Evolutionary conservation across 768 basidiomycete genomes (phyloP).

Genomic region (Basidioascus undulatus): DNA sequence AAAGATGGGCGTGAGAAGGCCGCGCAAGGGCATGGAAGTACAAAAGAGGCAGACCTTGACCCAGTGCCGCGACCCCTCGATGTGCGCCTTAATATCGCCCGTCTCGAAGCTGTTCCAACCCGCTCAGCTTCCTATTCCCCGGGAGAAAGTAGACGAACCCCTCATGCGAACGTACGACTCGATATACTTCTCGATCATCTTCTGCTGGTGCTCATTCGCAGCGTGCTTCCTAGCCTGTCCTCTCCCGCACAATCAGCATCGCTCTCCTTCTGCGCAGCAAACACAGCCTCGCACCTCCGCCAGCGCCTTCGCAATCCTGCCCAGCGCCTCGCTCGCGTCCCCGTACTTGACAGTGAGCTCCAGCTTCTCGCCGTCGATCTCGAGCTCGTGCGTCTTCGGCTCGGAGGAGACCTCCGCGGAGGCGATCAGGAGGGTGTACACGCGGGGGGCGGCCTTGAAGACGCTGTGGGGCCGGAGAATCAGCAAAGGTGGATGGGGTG

Average conservation of each 20-base stretch:
- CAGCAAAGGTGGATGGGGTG: background rate
- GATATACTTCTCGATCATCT: conserved; percentile 55
- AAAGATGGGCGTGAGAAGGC: no score
- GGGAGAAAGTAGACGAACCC: background rate
- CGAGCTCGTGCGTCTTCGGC: conserved; percentile 16
- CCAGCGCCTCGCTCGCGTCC: conserved; percentile 38
- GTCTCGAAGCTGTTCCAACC: conserved; percentile 45
- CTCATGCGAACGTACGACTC: conserved; percentile 30
- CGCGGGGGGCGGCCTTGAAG: conserved; percentile 34
- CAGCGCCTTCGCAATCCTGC: conserved; percentile 31
- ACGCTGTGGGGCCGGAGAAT: conserved; percentile 24
- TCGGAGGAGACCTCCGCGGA: conserved; percentile 24
- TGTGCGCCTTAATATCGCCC: conserved; percentile 57
- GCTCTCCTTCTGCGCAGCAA: background rate
- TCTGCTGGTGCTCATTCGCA: conserved; percentile 43
- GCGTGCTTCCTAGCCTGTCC: conserved; percentile 43
- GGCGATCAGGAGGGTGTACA: conserved; percentile 51
- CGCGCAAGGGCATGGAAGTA: no score
- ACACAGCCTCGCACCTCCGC: conserved; percentile 28
- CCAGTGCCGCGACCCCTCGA: conserved; percentile 52
- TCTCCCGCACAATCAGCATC: no score
- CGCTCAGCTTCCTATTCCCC: no score
- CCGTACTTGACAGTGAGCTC: conserved; percentile 47
- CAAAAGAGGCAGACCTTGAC: no score
- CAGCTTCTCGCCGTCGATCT: conserved; percentile 19